Base-by-base conservation (phyloP, 2,329 filamentous ascomycete species). In the Pyricularia sp. region DNA sequence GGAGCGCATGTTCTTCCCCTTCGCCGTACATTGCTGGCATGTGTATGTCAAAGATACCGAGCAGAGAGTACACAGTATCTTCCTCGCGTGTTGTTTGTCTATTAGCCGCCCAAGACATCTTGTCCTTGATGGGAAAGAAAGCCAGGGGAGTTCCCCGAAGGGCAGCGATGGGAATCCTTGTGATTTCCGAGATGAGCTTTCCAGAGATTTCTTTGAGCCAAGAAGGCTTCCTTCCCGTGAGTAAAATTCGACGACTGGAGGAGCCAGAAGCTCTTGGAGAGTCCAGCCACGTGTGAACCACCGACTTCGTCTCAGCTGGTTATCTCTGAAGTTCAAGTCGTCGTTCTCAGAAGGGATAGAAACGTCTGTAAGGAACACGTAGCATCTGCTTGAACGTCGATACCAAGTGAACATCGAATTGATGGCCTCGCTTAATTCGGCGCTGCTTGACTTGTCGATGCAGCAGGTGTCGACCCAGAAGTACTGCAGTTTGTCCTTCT, bases 31-130 rank as follows among this genome's bases (percentile, higher is more conserved):
- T 24, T 57, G 53, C 53, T 1, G 65, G 63, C 63, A 68, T 66
- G n/a, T 62, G 55, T 22, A 68, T 55, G 55, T 63, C 60, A 60
- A 66, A 66, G 40, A 67, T 64, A 13, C 65, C 65, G 3, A 63
- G 9, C 4, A 67, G 62, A 13, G 33, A 64, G 55, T 65, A 66
- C 7, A 55, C 64, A n/a, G 2, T 65, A 24, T 67, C 66, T 62
- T 67, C 68, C 26, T 53, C n/a, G 2, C 61, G 62, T 7, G 61
- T 66, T 8, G 66, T 68, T 31, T 64, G 22, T 0, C 65, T 64
- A 26, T 19, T 10, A 19, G 44, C n/a, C 2, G 64, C 65, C 67
- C 66, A 69, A n/a, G 62, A 62, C 62, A 67, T 66, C 26, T 28
- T 10, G 6, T 63, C 62, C 24, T 40, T n/a, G 62, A 53, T 31